Conservation (phyloP, 176 grass and related monocot genomes). For the Bothriochloa decipiens region DNA sequence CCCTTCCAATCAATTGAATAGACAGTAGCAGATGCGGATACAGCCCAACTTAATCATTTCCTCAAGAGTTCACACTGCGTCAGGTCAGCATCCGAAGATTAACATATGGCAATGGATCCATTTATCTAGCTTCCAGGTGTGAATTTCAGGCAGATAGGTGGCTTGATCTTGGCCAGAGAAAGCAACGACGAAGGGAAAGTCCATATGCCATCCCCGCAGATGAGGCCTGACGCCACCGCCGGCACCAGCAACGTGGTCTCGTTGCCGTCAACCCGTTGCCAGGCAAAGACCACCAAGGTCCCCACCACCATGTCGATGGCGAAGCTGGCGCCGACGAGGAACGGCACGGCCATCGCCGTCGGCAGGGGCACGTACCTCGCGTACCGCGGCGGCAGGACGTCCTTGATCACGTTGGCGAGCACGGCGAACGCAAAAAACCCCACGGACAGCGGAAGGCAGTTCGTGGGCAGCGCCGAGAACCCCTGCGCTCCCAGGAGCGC, state of each 20-base stretch:
- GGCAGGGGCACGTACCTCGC: conserved; percentile 65
- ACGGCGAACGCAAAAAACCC: conserved; percentile 72
- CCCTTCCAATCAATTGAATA: neutral
- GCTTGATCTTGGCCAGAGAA: conserved; percentile 70
- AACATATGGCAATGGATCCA: neutral
- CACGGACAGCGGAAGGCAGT: conserved; percentile 69
- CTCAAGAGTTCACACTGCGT: neutral
- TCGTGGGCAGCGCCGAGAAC: conserved; percentile 68
- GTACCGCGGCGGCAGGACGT: conserved; percentile 49
- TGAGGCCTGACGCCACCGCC: conserved; percentile 85
- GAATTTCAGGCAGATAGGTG: conserved; percentile 92
- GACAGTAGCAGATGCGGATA: neutral
- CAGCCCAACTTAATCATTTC: neutral
- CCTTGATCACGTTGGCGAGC: conserved; percentile 49
- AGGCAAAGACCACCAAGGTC: conserved; percentile 64
- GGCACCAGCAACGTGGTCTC: conserved; percentile 59
- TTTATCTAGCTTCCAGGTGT: conserved; percentile 54
- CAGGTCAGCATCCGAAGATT: neutral
- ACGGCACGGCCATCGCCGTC: conserved; percentile 85
- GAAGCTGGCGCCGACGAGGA: conserved; percentile 88
- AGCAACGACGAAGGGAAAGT: conserved; percentile 85
- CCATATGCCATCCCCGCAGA: conserved; percentile 93
- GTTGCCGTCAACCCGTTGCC: conserved; percentile 53
- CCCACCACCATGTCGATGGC: conserved; percentile 85
- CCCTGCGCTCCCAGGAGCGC: conserved; percentile 80